Evolutionary conservation across 768 basidiomycete genomes (phyloP).

Genomic region (Collybia sordida): DNA sequence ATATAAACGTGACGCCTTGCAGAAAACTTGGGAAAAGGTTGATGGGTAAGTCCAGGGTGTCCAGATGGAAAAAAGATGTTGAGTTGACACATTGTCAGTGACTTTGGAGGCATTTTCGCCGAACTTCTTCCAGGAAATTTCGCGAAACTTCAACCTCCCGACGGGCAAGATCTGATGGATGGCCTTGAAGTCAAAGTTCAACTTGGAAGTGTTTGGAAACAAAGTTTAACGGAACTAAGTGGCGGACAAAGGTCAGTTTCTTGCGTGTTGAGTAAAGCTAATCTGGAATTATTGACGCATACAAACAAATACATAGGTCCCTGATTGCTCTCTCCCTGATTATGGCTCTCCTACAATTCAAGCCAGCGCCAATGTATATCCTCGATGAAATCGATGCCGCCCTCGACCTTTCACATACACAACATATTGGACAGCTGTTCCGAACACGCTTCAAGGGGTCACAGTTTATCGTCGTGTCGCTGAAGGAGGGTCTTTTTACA

Average conservation of each 20-base stretch:
- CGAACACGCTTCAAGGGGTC: slow-evolving; percentile 95
- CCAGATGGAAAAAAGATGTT: neutral
- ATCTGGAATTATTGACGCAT: too few species aligned
- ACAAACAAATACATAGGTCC: slow-evolving; percentile 52
- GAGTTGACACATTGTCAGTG: slow-evolving; percentile 44
- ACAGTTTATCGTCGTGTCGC: slow-evolving; percentile 96
- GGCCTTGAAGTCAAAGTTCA: slow-evolving; percentile 97
- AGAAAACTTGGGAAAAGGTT: slow-evolving; percentile 96
- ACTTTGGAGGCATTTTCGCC: slow-evolving; percentile 95
- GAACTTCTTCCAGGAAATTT: slow-evolving; percentile 96
- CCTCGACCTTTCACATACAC: slow-evolving; percentile 92
- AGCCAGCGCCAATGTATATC: slow-evolving; percentile 99
- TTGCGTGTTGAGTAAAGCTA: neutral
- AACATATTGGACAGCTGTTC: slow-evolving; percentile 98
- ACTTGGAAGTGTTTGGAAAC: slow-evolving; percentile 96
- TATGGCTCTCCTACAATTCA: slow-evolving; percentile 99
- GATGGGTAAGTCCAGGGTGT: slow-evolving; percentile 62
- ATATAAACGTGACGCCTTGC: slow-evolving; percentile 91
- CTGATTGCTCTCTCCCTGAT: slow-evolving; percentile 97
- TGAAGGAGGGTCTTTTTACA: slow-evolving; percentile 96
- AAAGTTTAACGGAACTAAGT: slow-evolving; percentile 93
- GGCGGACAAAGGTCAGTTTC: slow-evolving; percentile 87
- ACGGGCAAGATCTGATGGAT: slow-evolving; percentile 89
- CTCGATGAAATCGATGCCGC: slow-evolving; percentile 99
- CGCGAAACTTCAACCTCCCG: slow-evolving; percentile 91